Evolutionary conservation across 805 yeast species (phyloP), one percentile per base, ranked within the genome.

Genomic region (Candida saitoana): DNA sequence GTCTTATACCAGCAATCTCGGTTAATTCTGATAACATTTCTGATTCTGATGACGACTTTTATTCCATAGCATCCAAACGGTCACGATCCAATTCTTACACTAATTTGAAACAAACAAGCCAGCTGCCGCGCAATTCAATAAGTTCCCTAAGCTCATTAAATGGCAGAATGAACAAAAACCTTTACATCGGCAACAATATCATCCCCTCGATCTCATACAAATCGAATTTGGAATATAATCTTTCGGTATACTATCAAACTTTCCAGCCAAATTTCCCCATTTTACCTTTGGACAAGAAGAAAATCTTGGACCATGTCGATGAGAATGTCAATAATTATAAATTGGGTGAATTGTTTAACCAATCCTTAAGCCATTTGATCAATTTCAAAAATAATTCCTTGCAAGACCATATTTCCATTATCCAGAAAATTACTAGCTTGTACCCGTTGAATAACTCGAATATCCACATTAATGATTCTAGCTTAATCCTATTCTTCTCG

Each of bases 191-290:
- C 15, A 36, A 39, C 15, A 18, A 41, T 30, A 19, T 32, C 18
- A 24, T 24, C 14, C 36, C 24, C 4, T 34, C 38, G 5, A 38
- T 18, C 12, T 35, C 41, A 27, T 34, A 37, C 12, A 52, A 49
- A 34, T 49, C 55, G 38, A n/a, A 38, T 9, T 38, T 68, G 6
- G 71, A 68, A 20, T 43, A 46, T 15, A 68, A 67, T 48, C 43
- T 73, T 15, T 65, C 62, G 27, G 42, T 60, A 3, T 77, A 76
- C 50, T 77, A 73, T 48, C 34, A 60, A 5, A 67, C 60, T 34
- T 64, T 71, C 49, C 80, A 77, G 48, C 41, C 46, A 1, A 65
- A 60, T 35, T 71, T 73, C 47, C 80, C 81, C 5, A 55, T 77
- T 3, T 56, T 77, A 18, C 73, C 78, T 1, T 57, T 59, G 42